Evolutionary conservation across 352 stramenopile genomes (phyloP).

Genomic region (Phytophthora idaei): DNA sequence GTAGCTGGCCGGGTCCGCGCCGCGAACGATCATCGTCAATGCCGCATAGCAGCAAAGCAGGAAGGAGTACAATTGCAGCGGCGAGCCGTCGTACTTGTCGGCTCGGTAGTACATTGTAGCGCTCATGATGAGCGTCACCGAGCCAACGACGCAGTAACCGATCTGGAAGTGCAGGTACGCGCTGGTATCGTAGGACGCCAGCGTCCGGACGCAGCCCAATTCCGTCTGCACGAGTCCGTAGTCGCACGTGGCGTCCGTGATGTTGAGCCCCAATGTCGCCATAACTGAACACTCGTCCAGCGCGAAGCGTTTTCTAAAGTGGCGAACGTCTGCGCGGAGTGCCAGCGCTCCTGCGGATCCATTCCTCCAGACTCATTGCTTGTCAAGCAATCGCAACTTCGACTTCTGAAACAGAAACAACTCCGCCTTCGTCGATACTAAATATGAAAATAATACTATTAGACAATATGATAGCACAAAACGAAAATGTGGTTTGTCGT

Average conservation of each 20-base stretch:
- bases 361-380: slow-evolving; percentile 12
- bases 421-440: not conserved
- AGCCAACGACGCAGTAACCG: slow-evolving; percentile 48
- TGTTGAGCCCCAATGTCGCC: slow-evolving; percentile 32
- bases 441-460: not conserved
- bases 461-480: not conserved
- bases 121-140: slow-evolving; percentile 36
- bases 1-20: slow-evolving; percentile 59
- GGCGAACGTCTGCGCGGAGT: slow-evolving; percentile 1
- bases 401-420: slow-evolving; percentile 16
- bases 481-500: not conserved
- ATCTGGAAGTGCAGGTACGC: slow-evolving; percentile 48
- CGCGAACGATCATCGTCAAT: slow-evolving; percentile 59
- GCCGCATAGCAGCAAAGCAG: slow-evolving; percentile 53
- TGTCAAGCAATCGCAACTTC: slow-evolving; percentile 15
- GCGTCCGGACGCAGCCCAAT: slow-evolving; percentile 43
- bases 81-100: slow-evolving; percentile 39
- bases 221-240: slow-evolving; percentile 55
- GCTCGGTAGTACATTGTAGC: slow-evolving; percentile 55
- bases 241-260: slow-evolving; percentile 56
- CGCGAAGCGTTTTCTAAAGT: slow-evolving; percentile 11
- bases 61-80: slow-evolving; percentile 60
- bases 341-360: slow-evolving; percentile 21
- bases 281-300: slow-evolving; percentile 4
- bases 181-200: slow-evolving; percentile 41